Conservation (phyloP, 2,329 filamentous ascomycete genomes). For the Mycosphaerella arachidis region DNA sequence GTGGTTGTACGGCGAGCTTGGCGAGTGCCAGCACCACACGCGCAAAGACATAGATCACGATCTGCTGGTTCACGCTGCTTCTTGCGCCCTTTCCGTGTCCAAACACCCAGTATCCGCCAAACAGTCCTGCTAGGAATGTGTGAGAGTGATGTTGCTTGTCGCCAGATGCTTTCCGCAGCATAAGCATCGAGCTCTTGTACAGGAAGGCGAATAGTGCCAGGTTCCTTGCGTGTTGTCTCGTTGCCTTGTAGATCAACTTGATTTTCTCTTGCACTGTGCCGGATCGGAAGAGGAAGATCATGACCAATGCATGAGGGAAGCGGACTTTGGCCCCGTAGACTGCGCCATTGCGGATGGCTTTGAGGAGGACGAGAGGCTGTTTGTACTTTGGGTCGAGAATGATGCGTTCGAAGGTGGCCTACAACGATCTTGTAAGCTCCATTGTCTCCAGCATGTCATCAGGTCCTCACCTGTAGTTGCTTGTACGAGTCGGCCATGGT, state of each 20-base stretch:
- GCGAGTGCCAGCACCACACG: conserved; percentile 81
- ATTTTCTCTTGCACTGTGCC: conserved; percentile 76
- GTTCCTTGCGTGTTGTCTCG: conserved; percentile 84
- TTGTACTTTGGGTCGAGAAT: conserved; percentile 80
- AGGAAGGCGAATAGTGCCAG: conserved; percentile 85
- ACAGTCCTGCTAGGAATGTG: conserved; percentile 76
- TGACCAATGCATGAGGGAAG: conserved; percentile 95
- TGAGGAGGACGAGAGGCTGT: conserved; percentile 77
- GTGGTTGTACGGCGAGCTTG: conserved; percentile 70
- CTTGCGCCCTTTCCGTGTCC: conserved; percentile 63
- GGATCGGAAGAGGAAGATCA: conserved; percentile 94
- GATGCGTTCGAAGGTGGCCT: conserved; percentile 70
- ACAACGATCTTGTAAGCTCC: neutral
- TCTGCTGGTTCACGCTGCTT: conserved; percentile 86
- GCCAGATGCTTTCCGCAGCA: conserved; percentile 54
- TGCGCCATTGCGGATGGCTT: conserved; percentile 91
- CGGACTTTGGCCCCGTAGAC: conserved; percentile 97
- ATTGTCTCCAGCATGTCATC: neutral
- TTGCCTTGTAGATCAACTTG: conserved; percentile 75
- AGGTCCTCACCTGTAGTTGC: conserved; percentile 4
- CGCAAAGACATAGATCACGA: conserved; percentile 96
- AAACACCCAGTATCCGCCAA: conserved; percentile 92
- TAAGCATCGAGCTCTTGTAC: conserved; percentile 79
- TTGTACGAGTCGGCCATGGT: conserved; percentile 9
- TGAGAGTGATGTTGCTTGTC: conserved; percentile 69